Conservation (phyloP, 2,329 filamentous ascomycete genomes). For the Aureobasidium mangrovei region DNA sequence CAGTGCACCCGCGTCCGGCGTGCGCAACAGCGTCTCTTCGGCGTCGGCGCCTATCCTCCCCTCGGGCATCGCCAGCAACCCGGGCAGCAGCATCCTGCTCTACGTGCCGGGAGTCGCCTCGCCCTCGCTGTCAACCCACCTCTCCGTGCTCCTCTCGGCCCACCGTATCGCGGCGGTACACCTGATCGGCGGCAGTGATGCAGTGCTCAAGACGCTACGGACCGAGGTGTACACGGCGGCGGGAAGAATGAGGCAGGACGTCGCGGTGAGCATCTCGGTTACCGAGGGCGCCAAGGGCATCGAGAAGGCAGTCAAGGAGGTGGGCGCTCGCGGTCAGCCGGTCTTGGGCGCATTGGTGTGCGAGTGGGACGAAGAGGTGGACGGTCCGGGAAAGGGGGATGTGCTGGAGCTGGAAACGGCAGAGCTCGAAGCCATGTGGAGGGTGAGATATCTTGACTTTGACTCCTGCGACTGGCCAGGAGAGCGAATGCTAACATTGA, state of each 20-base stretch:
- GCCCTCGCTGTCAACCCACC: not conserved
- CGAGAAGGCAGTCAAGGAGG: not conserved
- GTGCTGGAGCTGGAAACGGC: conserved; percentile 6
- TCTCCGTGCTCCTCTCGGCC: not conserved
- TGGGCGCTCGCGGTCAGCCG: not conserved
- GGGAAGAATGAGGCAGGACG: conserved; percentile 4
- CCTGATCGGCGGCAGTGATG: conserved; percentile 4
- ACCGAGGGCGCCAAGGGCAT: not conserved
- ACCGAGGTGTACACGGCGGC: conserved; percentile 12
- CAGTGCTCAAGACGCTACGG: conserved; percentile 3
- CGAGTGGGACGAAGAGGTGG: not conserved
- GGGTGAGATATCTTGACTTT: not conserved
- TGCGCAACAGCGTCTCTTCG: not conserved
- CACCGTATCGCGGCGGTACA: not conserved
- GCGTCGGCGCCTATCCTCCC: not conserved
- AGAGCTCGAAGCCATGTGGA: conserved; percentile 8
- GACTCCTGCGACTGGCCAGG: not conserved
- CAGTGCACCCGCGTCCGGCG: not conserved
- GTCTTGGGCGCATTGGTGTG: conserved; percentile 10
- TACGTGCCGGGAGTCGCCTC: conserved; percentile 6
- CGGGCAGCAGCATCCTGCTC: conserved; percentile 8
- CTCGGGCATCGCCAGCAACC: not conserved
- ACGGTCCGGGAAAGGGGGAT: not conserved
- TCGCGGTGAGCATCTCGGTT: conserved; percentile 4
- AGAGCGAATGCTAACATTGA: not conserved